Base-by-base conservation (phyloP, 2,329 filamentous ascomycete species). In the Blumeria graminis region DNA sequence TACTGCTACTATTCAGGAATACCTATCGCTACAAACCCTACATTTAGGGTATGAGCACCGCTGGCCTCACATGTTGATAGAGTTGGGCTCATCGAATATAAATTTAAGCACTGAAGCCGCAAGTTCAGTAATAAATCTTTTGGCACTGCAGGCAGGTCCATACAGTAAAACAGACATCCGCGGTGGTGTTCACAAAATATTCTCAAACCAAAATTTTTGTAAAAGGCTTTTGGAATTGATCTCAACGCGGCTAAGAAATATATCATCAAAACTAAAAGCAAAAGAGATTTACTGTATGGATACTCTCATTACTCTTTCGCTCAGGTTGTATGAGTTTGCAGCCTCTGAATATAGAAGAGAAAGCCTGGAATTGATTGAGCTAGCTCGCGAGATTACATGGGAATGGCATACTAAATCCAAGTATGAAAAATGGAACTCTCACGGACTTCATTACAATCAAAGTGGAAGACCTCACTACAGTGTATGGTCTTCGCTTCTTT, bases 31-130 rank as follows among this genome's bases (percentile, higher is more conserved):
- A 56, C 69, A 72, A 58, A 65, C 58, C 14, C 61, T 78, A 0
- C 64, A 72, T 2, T 63, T 67, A 3, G 73, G 72, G 0, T 69
- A 65, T 7, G 58, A 65, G 52, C 61, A 69, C 1, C 68, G 74
- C 9, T 76, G 76, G 74, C 61, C 69, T 3, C 68, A 69, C 5
- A 69, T 78, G 0, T 61, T 76, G 0, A 59, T 69, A 1, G 74
- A 78, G 60, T 60, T 78, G 5, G 73, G 70, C 0, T 70, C 72
- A 3, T 71, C 73, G 0, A 75, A 74, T 58, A 56, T 86, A 11
- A 82, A 82, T 59, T 76, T 84, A 60, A 77, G 74, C 34, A 72
- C 71, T 0, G 70, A 75, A 39, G 69, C 73, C 0, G 76, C 76
- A 0, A 70, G 70, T 48, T 58, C 67, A 0, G 60, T 82, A 0